Percentiles rank a stretch among this genome's conserved stretches.
phyloP scores from a whole-genome alignment of 768 basidiomycete species.

The Tricholoma saponaceum region DNA sequence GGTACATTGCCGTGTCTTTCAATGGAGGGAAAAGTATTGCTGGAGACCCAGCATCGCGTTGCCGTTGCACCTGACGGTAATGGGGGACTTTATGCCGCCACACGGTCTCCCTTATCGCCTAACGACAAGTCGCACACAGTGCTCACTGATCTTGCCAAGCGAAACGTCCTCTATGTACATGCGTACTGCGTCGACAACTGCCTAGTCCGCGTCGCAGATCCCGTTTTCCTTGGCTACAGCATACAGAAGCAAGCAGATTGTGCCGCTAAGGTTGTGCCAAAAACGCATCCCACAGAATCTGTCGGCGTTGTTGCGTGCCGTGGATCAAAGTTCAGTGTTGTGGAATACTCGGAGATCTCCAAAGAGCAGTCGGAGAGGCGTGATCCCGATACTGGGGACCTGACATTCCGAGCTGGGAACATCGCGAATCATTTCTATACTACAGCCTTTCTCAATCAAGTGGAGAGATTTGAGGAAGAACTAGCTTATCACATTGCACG shows the following conservation, averaged over 20 bases:
- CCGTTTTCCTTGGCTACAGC: constrained; percentile 94
- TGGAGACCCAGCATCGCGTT: constrained; percentile 71
- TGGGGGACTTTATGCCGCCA: constrained; percentile 94
- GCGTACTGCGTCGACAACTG: constrained; percentile 99
- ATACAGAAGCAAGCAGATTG: constrained; percentile 86
- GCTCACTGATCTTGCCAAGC: constrained; percentile 73
- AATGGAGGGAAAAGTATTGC: constrained; percentile 89
- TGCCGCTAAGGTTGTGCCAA: constrained; percentile 95
- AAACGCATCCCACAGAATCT: constrained; percentile 78
- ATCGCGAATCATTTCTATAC: constrained; percentile 99
- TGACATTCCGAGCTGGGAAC: constrained; percentile 92
- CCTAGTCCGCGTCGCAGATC: constrained; percentile 95
- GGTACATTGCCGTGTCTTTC: constrained; percentile 95
- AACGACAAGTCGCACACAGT: constrained; percentile 64
- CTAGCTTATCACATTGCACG: constrained; percentile 97
- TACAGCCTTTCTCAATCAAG: constrained; percentile 70
- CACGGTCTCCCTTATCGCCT: constrained; percentile 68
- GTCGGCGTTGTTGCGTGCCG: constrained; percentile 92
- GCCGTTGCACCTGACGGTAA: constrained; percentile 99
- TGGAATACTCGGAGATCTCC: constrained; percentile 97
- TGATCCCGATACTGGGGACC: constrained; percentile 63
- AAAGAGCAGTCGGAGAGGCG: constrained; percentile 80
- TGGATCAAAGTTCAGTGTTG: constrained; percentile 83
- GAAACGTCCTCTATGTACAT: constrained; percentile 85
- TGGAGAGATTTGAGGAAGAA: constrained; percentile 78